Evolutionary conservation across 495 filamentous ascomycete genomes (phyloP), one percentile per base, ranked within the genome.

Genomic region (Aspergillus sclerotiicarbonarius): DNA sequence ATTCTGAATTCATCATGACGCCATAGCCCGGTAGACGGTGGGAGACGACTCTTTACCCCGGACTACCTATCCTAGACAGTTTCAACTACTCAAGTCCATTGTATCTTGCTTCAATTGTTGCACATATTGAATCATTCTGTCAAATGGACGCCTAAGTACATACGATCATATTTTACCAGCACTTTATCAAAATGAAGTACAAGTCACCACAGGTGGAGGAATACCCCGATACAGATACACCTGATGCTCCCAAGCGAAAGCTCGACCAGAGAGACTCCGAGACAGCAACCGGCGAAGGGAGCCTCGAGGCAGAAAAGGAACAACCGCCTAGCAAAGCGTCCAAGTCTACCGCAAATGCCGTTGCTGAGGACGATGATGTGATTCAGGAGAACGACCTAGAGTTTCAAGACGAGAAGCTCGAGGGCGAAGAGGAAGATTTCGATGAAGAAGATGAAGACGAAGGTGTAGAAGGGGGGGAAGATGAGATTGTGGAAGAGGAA

Each of bases 121-220:
- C 37, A 41, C 33, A 10, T 37, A 37, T 10, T 37, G 8, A 7
- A 10, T 15, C 8, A 37, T 25, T 25, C 25, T 25, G 25, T 25
- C 25, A 25, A 25, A 25, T 25, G 2, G 25, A 25, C 25, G 25
- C 25, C 25, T n/a, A 25, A 25, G 2, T 25, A 2, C 25, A 5
- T 25, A 2, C 25, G 25, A 25, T 25, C 25, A 25, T 25, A 3
- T 25, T 25, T 3, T 25, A 25, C 2, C 25, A 25, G 2, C 2
- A 25, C 25, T 25, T 25, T 25, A 2, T 35, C 33, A 41, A 58
- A 50, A 62, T 67, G 65, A 64, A 58, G 33, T 64, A 67, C 57
- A 58, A 62, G 48, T 37, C 57, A 5, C 65, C 65, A 5, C 30
- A 58, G 15, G 62, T 67, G 8, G 65, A 67, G 55, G 61, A 64